Conservation (phyloP, 2,329 filamentous ascomycete genomes). For the Venturia aucupariae region DNA sequence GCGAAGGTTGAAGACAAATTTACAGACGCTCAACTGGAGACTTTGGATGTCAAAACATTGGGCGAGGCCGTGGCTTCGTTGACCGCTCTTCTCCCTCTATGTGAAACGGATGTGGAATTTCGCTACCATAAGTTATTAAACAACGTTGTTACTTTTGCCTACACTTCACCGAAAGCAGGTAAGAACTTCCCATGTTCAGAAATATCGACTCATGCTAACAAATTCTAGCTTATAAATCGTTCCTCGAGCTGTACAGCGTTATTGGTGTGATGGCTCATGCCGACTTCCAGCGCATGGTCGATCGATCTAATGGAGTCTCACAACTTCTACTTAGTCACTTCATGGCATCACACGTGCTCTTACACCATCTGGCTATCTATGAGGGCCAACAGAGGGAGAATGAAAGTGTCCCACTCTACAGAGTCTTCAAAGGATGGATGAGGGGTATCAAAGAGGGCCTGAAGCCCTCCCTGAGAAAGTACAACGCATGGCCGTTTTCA, state of each 20-base stretch:
- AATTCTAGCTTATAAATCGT: conserved; percentile 30
- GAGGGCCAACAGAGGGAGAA: conserved; percentile 16
- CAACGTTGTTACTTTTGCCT: conserved; percentile 23
- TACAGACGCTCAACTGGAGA: conserved; percentile 17
- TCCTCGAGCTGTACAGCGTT: conserved; percentile 33
- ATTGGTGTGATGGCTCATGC: conserved; percentile 33
- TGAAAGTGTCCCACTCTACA: conserved; percentile 2
- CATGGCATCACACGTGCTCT: conserved; percentile 36
- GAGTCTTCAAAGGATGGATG: conserved; percentile 9
- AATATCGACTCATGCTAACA: not conserved
- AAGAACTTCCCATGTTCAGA: not conserved
- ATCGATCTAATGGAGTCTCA: conserved; percentile 32
- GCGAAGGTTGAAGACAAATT: conserved; percentile 25
- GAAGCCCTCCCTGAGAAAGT: not conserved
- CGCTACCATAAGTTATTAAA: conserved; percentile 23
- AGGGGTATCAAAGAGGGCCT: conserved; percentile 4
- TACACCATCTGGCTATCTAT: conserved; percentile 32
- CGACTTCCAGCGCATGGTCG: conserved; percentile 36
- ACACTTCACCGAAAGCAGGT: conserved; percentile 23
- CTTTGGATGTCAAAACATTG: conserved; percentile 23
- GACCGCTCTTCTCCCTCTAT: conserved; percentile 20
- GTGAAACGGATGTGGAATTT: conserved; percentile 23
- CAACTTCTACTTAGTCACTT: conserved; percentile 39
- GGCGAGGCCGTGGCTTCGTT: conserved; percentile 25
- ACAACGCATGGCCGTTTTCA: conserved; percentile 10